Evolutionary conservation across 169 alveolate genomes (phyloP).

Genomic region (Neospora caninum): DNA sequence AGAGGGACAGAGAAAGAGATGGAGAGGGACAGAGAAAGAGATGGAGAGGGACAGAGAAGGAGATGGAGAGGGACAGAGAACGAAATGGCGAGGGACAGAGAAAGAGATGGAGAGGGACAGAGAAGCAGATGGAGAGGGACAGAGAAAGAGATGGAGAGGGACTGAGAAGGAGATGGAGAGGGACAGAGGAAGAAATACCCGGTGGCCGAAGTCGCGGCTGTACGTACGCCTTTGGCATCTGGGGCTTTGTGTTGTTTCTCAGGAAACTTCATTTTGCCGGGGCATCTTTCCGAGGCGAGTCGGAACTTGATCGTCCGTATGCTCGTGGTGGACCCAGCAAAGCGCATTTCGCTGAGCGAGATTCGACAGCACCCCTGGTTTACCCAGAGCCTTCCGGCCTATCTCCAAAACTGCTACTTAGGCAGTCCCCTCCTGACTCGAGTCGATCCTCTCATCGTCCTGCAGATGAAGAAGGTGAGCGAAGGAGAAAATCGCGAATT

Average conservation of each 20-base stretch:
- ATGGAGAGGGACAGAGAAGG: background rate
- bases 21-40: background rate
- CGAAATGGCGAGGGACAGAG: background rate
- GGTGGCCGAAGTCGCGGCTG: background rate
- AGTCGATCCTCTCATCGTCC: slow-evolving; percentile 52
- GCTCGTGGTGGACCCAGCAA: slow-evolving; percentile 81
- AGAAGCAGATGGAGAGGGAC: background rate
- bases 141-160: background rate
- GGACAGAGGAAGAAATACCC: background rate
- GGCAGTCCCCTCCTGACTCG: slow-evolving; percentile 25
- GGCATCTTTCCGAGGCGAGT: slow-evolving; percentile 79
- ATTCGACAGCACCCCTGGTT: slow-evolving; percentile 75
- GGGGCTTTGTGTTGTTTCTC: background rate
- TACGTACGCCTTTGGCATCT: background rate
- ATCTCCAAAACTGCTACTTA: slow-evolving; percentile 27
- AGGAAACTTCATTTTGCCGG: slow-evolving; percentile 87
- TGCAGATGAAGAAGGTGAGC: slow-evolving; percentile 63
- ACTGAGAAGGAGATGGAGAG: background rate
- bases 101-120: background rate
- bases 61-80: background rate
- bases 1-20: background rate
- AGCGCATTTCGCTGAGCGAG: slow-evolving; percentile 73
- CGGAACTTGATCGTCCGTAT: slow-evolving; percentile 70
- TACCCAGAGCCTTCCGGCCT: slow-evolving; percentile 55
- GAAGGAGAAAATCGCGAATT: background rate